Percentiles rank a stretch among this genome's conserved stretches.
These are phyloP conservation scores for Spencermartinsiella europaea DNA, from an alignment of 805 yeast species.

Conservation along the genomic window DNA sequence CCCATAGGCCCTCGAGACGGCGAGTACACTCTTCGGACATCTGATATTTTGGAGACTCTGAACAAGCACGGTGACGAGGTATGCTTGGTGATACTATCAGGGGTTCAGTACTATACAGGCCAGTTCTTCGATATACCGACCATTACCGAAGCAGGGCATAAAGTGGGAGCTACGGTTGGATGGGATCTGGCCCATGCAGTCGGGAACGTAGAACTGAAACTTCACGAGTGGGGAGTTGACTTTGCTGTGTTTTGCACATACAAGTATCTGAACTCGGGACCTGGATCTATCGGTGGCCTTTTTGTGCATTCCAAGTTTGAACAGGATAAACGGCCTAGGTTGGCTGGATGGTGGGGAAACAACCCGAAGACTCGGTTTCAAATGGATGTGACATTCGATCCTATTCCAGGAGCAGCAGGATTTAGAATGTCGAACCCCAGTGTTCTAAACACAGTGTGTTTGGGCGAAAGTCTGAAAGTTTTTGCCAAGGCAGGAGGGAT, in stretches of 20 bases:
- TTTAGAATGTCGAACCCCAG: slow-evolving; percentile 89
- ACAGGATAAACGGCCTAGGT: slow-evolving; percentile 46
- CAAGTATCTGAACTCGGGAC: slow-evolving; percentile 87
- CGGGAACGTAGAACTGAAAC: slow-evolving; percentile 71
- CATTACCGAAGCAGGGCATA: slow-evolving; percentile 64
- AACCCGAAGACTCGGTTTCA: slow-evolving; percentile 62
- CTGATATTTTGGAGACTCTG: slow-evolving; percentile 54
- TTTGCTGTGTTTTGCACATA: slow-evolving; percentile 95
- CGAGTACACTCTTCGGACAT: slow-evolving; percentile 53
- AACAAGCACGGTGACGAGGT: slow-evolving; percentile 53
- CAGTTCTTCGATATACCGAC: slow-evolving; percentile 69
- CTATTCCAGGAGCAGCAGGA: slow-evolving; percentile 81
- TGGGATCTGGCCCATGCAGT: slow-evolving; percentile 97
- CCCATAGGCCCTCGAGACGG: slow-evolving; percentile 59
- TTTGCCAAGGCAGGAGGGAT: slow-evolving; percentile 64
- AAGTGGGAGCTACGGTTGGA: slow-evolving; percentile 51
- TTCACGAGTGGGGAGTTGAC: slow-evolving; percentile 89
- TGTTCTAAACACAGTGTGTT: slow-evolving; percentile 74
- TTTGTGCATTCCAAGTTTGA: slow-evolving; percentile 57
- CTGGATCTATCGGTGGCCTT: slow-evolving; percentile 88
- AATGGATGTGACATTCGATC: slow-evolving; percentile 74
- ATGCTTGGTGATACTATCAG: slow-evolving; percentile 76
- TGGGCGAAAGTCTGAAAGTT: slow-evolving; percentile 60
- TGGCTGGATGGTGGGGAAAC: slow-evolving; percentile 99
- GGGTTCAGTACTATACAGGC: slow-evolving; percentile 89